Percentiles rank a stretch among this genome's conserved stretches.
These are phyloP conservation scores for Pyrus betulifolia DNA, from an alignment of 306 rosid genomes.

Conservation along the genomic window DNA sequence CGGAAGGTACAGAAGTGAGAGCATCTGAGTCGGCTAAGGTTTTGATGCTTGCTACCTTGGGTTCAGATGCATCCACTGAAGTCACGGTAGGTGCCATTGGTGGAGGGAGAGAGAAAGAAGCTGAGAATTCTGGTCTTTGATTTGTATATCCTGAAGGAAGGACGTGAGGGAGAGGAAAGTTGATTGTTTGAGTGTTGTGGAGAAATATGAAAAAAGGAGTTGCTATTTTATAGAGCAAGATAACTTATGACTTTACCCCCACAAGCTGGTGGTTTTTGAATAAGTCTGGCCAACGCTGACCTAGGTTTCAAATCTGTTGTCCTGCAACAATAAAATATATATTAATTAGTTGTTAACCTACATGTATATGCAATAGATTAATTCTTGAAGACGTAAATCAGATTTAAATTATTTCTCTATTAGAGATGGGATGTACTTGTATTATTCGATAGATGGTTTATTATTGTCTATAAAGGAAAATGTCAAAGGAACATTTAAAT, in stretches of 20 bases:
- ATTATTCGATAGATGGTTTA: no score
- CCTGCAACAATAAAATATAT: no score
- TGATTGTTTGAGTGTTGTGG: neutral
- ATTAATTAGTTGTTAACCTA: no score
- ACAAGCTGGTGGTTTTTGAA: neutral
- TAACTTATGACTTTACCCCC: neutral
- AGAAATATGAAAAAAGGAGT: neutral
- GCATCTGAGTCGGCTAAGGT: conserved; percentile 28
- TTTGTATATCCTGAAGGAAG: neutral
- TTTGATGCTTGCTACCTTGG: conserved; percentile 12
- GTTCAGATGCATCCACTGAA: neutral
- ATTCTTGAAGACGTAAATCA: no score
- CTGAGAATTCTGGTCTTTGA: neutral
- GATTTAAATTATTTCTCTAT: no score
- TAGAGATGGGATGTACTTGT: no score
- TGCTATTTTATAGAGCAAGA: neutral
- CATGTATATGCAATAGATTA: no score
- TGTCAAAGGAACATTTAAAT: no score
- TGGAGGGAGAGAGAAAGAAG: neutral
- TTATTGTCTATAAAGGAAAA: no score
- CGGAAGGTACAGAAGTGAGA: conserved; percentile 30
- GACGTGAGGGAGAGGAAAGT: neutral
- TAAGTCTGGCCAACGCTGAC: neutral
- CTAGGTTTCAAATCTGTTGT: neutral
- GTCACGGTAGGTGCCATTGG: neutral